Conservation (phyloP, 768 basidiomycete genomes). For the Cubamyces sp. region DNA sequence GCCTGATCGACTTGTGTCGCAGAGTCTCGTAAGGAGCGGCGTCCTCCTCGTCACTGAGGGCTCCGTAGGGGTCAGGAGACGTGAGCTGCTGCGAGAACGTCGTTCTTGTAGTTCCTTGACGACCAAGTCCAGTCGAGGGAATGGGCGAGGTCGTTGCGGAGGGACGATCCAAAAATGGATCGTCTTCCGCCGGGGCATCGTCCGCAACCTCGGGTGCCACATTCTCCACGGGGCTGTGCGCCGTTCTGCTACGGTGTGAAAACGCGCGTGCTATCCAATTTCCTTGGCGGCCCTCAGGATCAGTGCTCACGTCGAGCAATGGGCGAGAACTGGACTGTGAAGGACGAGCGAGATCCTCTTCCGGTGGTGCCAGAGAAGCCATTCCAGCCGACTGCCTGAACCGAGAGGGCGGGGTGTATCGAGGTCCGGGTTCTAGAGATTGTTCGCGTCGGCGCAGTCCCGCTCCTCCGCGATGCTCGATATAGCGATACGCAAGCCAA, state of each 20-base stretch:
- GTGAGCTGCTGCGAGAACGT: constrained; percentile 4
- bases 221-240: not conserved
- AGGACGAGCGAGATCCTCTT: constrained; percentile 13
- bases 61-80: constrained; percentile 25
- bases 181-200: constrained; percentile 26
- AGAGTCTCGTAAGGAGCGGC: constrained; percentile 48
- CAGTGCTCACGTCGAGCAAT: not conserved
- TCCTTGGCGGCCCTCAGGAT: not conserved
- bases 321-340: constrained; percentile 4
- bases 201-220: not conserved
- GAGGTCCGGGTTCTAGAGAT: constrained; percentile 34
- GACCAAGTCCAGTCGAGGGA: not conserved
- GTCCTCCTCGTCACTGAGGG: constrained; percentile 32
- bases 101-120: not conserved
- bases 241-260: constrained; percentile 2
- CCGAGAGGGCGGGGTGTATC: constrained; percentile 29
- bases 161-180: constrained; percentile 34
- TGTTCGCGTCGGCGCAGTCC: constrained; percentile 6
- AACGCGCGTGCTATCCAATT: constrained; percentile 27
- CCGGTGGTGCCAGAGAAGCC: not conserved
- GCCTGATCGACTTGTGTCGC: constrained; percentile 55
- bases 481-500: constrained; percentile 29
- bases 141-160: not conserved
- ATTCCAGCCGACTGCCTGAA: constrained; percentile 1
- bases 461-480: not conserved